Evolutionary conservation across 495 filamentous ascomycete genomes (phyloP).

Genomic region (Chaetomium tenue): DNA sequence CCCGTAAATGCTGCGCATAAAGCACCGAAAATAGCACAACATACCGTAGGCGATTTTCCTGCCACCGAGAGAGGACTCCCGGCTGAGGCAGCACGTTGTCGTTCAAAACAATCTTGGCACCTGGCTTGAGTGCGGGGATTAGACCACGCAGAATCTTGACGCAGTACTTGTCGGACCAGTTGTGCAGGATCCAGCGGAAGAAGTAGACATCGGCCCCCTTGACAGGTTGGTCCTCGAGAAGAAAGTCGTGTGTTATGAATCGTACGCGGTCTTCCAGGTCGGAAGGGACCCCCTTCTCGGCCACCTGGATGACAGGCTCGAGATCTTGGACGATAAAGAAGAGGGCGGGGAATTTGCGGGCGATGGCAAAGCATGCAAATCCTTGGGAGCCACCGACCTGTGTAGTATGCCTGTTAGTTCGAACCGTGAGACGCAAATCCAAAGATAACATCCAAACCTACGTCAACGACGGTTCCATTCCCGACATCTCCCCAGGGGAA

Average conservation of each 20-base stretch:
- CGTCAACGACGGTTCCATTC: constrained; percentile 9
- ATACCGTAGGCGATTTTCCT: not conserved
- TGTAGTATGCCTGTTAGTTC: not conserved
- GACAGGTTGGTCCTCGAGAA: constrained; percentile 50
- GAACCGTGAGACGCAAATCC: not conserved
- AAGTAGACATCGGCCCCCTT: constrained; percentile 43
- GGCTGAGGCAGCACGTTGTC: not conserved
- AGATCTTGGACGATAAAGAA: constrained; percentile 21
- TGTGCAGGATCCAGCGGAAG: constrained; percentile 43
- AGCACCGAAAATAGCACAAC: too few species aligned
- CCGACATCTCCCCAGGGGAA: constrained; percentile 12
- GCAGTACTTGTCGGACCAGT: constrained; percentile 44
- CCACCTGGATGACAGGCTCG: constrained; percentile 1
- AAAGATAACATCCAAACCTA: not conserved
- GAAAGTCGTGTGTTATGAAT: constrained; percentile 49
- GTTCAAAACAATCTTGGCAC: not conserved
- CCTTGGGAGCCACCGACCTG: constrained; percentile 17
- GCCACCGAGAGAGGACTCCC: not conserved
- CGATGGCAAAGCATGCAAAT: constrained; percentile 7
- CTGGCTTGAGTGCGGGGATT: not conserved
- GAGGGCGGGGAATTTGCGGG: not conserved
- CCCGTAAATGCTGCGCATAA: too few species aligned
- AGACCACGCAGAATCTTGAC: not conserved
- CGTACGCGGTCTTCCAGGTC: constrained; percentile 25
- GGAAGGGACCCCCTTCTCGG: not conserved